Conservation (phyloP, 176 grass and related monocot species). For the Hsuehochloa calcarea region DNA sequence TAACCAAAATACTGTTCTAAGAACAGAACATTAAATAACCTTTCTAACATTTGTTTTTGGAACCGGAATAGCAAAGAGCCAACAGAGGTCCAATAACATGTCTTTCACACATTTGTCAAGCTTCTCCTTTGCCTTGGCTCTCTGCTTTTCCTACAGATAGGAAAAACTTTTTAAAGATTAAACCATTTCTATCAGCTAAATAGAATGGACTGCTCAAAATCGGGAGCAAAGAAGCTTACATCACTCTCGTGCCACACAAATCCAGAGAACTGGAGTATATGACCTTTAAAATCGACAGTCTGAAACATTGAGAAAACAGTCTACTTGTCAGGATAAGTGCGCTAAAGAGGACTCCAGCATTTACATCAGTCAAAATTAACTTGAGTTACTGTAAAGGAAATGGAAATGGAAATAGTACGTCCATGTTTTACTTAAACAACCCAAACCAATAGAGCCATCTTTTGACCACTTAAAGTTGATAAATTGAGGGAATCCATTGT, state of each 20-base stretch:
- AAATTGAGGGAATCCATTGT: constrained; percentile 9
- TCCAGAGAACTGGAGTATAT: constrained; percentile 75
- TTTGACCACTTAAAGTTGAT: constrained; percentile 3
- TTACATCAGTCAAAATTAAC: constrained; percentile 19
- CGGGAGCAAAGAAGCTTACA: constrained; percentile 46
- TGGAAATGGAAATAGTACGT: not conserved
- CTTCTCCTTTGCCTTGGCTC: constrained; percentile 94
- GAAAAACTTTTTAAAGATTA: constrained; percentile 26
- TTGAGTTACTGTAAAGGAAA: constrained; percentile 17
- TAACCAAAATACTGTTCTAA: constrained; percentile 3
- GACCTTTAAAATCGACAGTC: constrained; percentile 59
- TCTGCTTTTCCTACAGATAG: constrained; percentile 85
- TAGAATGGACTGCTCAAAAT: constrained; percentile 5
- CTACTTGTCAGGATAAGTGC: not conserved
- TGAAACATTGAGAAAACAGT: constrained; percentile 43
- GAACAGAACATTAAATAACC: constrained; percentile 48
- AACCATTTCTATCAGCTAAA: constrained; percentile 7
- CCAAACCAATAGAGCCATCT: constrained; percentile 15
- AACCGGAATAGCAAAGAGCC: constrained; percentile 74
- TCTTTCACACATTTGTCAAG: constrained; percentile 97
- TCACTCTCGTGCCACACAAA: constrained; percentile 77
- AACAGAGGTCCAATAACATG: constrained; percentile 73
- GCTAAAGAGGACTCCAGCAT: not conserved
- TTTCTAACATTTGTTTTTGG: constrained; percentile 74
- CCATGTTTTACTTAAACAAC: constrained; percentile 15